phyloP scores from a whole-genome alignment of 441 rosid species.

The Croton setiger region DNA sequence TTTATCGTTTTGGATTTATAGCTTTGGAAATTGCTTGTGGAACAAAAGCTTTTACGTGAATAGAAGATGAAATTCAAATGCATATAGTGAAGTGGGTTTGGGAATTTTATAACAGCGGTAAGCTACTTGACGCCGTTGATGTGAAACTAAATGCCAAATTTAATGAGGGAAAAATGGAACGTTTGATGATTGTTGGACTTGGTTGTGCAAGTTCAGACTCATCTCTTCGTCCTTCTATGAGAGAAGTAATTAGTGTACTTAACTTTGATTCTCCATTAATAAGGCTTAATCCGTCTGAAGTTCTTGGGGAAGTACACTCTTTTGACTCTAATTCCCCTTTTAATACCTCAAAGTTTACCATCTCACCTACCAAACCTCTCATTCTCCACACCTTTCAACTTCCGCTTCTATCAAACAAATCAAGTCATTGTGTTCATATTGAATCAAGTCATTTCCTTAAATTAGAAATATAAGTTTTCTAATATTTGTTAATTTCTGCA shows the following conservation, averaged over 20 bases:
- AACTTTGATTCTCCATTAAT: conserved; percentile 46
- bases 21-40: too few species aligned
- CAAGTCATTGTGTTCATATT: too few species aligned
- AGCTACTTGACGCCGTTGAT: too few species aligned
- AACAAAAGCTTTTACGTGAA: not conserved
- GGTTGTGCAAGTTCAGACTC: too few species aligned
- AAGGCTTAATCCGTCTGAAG: conserved; percentile 28
- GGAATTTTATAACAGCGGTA: conserved; percentile 33
- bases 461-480: too few species aligned
- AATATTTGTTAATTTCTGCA: too few species aligned
- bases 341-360: too few species aligned
- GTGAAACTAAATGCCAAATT: conserved; percentile 16
- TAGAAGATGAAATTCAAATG: not conserved
- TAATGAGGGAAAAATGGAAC: conserved; percentile 20
- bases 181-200: conserved; percentile 35
- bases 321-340: not conserved
- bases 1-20: conserved; percentile 42
- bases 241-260: conserved; percentile 48
- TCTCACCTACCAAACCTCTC: too few species aligned
- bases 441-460: too few species aligned
- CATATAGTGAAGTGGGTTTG: conserved; percentile 45
- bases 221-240: conserved; percentile 31
- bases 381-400: too few species aligned
- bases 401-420: too few species aligned
- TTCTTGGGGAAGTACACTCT: conserved; percentile 3